Base-by-base conservation (phyloP, 176 grass and related monocot genomes). In the Aegilops umbellulata region DNA sequence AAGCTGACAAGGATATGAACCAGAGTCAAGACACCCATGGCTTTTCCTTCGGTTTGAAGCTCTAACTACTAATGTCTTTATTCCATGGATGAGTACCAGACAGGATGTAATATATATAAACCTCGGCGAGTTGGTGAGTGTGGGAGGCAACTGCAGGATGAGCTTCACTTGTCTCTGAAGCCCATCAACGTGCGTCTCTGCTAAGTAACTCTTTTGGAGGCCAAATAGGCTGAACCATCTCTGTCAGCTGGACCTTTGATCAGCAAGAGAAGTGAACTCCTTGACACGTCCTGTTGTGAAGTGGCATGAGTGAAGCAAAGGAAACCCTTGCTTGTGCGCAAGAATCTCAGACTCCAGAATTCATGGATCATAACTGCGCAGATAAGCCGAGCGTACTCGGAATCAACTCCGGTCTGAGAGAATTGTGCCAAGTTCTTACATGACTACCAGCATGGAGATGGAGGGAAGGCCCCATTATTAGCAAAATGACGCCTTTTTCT, bases 1-100 rank as follows among this genome's bases (percentile, higher is more conserved):
- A 95, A 91, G 65, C 86, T 91, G 77, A 94, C 29, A 77, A 95
- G 74, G 68, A 88, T 30, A 91, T 53, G 79, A 60, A 94, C 39
- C 36, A 87, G 65, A 29, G 84, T 26, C 27, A 92, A 70, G 72
- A 84, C 44, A 82, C 74, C 69, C 96, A 95, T 98, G 36, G 55
- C 0, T n/a, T 81, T 74, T 57, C 22, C 65, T 55, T 84, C 15
- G 68, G 67, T 84, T 79, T 42, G 39, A 38, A 67, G 46, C 78
- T 80, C 76, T 63, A 30, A 88, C 77, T 65, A 71, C 51, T 57
- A 69, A 39, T 32, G 69, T 67, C 41, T 73, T 78, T 44, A 85
- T 70, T 74, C 81, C 10, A 76, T 63, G 74, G 62, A 75, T 39
- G 82, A 31, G 70, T 77, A 86, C 39, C 25, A 87, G 66, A 42